Evolutionary conservation across 129 eudicot species (phyloP).

Genomic region (Flaveria brownii): DNA sequence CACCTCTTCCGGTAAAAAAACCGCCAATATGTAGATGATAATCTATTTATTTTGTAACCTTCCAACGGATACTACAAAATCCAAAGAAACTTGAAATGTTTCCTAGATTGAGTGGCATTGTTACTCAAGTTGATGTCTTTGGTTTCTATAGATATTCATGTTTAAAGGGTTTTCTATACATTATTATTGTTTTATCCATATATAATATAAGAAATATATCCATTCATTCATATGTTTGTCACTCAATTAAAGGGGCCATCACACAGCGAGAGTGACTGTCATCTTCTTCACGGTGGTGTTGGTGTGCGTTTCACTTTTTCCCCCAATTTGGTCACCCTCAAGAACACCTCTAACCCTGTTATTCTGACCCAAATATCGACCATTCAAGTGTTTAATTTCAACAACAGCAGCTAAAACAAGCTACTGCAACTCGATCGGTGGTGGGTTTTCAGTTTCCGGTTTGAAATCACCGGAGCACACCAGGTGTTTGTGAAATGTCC

Average conservation of each 20-base stretch:
- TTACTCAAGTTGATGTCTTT: not conserved
- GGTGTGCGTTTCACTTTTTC: constrained; percentile 16
- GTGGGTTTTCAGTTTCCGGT: constrained; percentile 16
- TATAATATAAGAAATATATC: not conserved
- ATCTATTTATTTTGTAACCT: too few relatives aligned
- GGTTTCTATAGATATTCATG: not conserved
- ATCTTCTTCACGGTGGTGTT: constrained; percentile 31
- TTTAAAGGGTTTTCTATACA: not conserved
- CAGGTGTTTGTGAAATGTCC: constrained; percentile 45
- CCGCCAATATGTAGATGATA: too few relatives aligned
- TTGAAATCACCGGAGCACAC: constrained; percentile 18
- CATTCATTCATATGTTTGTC: not conserved
- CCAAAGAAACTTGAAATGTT: too few relatives aligned
- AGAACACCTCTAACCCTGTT: not conserved
- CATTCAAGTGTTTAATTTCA: not conserved
- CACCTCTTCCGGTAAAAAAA: too few relatives aligned
- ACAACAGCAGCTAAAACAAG: not conserved
- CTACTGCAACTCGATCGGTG: constrained; percentile 8
- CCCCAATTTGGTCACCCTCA: constrained; percentile 27
- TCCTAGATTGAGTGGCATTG: too few relatives aligned
- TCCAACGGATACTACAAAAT: too few relatives aligned
- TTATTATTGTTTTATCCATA: not conserved
- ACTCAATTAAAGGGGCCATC: constrained; percentile 39
- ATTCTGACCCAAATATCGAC: constrained; percentile 15
- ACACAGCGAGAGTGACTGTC: constrained; percentile 28